Percentiles rank a stretch among this genome's conserved stretches.
Conservation (phyloP, 257 asterid species). For the Thymus quinquecostatus region DNA sequence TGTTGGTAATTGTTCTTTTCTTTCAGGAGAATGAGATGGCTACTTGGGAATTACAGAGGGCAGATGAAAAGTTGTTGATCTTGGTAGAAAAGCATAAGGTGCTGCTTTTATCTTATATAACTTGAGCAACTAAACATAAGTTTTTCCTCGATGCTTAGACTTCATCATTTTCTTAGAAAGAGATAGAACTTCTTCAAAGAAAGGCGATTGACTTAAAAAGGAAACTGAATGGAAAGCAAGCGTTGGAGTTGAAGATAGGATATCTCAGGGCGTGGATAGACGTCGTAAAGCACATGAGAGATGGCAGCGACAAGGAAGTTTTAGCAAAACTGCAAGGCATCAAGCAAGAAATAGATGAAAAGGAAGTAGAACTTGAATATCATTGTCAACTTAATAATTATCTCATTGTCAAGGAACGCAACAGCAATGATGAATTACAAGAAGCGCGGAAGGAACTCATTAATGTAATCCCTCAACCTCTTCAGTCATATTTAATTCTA, state of each 20-base stretch:
- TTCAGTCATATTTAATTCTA: not conserved
- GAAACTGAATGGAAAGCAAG: slow-evolving; percentile 70
- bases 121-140: not conserved
- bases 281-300: slow-evolving; percentile 64
- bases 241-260: slow-evolving; percentile 62
- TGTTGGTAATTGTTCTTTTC: slow-evolving; percentile 12
- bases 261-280: slow-evolving; percentile 48
- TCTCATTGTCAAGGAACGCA: slow-evolving; percentile 65
- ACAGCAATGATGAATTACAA: slow-evolving; percentile 72
- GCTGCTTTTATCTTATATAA: slow-evolving; percentile 1
- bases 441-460: slow-evolving; percentile 79
- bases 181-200: slow-evolving; percentile 60
- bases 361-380: slow-evolving; percentile 61
- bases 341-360: slow-evolving; percentile 55
- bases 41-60: slow-evolving; percentile 42
- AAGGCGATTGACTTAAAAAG: slow-evolving; percentile 63
- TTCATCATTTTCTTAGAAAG: slow-evolving; percentile 32
- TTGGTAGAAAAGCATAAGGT: slow-evolving; percentile 60
- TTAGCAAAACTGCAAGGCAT: slow-evolving; percentile 43
- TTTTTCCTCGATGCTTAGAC: not conserved
- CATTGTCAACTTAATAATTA: slow-evolving; percentile 33
- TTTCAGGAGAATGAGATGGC: slow-evolving; percentile 43
- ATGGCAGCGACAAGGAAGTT: slow-evolving; percentile 58
- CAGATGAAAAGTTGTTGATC: slow-evolving; percentile 34
- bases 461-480: slow-evolving; percentile 50